Base-by-base conservation (phyloP, 306 rosid genomes). In the Pterocarpus santalinus region DNA sequence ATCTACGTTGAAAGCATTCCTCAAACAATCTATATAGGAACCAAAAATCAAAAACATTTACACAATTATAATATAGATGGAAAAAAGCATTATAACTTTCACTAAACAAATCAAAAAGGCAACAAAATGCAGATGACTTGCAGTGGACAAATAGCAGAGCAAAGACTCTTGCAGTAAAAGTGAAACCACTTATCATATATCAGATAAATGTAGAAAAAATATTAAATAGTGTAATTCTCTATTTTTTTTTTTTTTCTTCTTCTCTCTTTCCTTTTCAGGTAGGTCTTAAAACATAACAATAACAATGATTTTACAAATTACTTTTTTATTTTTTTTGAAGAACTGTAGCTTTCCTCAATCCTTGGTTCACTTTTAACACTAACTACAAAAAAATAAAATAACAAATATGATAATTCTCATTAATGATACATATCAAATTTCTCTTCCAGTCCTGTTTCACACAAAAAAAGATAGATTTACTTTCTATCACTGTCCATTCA, bases 1-100 rank as follows among this genome's bases (percentile, higher is more conserved):
- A 95, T 90, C 99, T 93, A 52, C 91, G 92, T 82, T 95, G 97
- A 88, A 95, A 93, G 89, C 99, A 95, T 85, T 95, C 99, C 90
- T 95, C 99, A 80, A 95, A 95, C 89, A 95, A 85, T 89, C 99
- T 95, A 85, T 47, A 51, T 11, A 81, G 66, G 81, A 64, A 83
- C 80, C 67, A 53, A 62, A 51, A 55, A 64, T 58, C 8, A 33
- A 3, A 73, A 67, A 63, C 11, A 64, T 15, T 35, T 44, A 63
- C 43, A 46, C 30, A 36, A 51, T 62, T 49, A 72, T 53, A 83
- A 75, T 38, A 60, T 10, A 16, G 58, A 77, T 34, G 22, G 69
- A 32, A 17, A 69, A 52, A 46, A 74, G 62, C 41, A 73, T 51
- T 57, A 41, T 41, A 57, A 30, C 46, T 61, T 16, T 39, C 62